Conservation (phyloP, 768 basidiomycete genomes). For the Termitomyces eurrhizus region DNA sequence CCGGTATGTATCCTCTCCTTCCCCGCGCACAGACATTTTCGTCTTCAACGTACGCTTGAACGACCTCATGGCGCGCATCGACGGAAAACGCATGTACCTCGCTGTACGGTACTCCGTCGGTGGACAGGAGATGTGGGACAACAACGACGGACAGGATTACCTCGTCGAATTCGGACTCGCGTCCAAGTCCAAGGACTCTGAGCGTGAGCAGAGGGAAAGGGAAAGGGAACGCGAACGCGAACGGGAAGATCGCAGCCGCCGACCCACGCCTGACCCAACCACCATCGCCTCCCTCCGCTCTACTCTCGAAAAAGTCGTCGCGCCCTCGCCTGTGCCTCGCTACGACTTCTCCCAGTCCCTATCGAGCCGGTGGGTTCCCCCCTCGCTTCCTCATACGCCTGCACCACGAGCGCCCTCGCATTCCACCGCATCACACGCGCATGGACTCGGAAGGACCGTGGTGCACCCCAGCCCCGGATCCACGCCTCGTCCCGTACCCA, state of each 20-base stretch:
- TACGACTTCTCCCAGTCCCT: slow-evolving; percentile 56
- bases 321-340: slow-evolving; percentile 35
- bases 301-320: slow-evolving; percentile 60
- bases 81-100: slow-evolving; percentile 78
- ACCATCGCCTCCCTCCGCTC: slow-evolving; percentile 9
- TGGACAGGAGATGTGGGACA: slow-evolving; percentile 89
- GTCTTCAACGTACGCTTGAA: slow-evolving; percentile 70
- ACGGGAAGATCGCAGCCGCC: slow-evolving; percentile 4
- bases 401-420: neutral
- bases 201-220: slow-evolving; percentile 14
- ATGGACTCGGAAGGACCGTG: slow-evolving; percentile 29
- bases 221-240: slow-evolving; percentile 22
- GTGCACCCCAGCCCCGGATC: slow-evolving; percentile 39
- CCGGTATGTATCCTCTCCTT: slow-evolving; percentile 50
- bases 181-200: slow-evolving; percentile 8
- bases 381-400: slow-evolving; percentile 6
- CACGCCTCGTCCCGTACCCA: neutral
- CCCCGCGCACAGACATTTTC: slow-evolving; percentile 67
- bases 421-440: neutral
- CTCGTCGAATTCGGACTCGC: slow-evolving; percentile 57
- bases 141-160: slow-evolving; percentile 79
- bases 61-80: slow-evolving; percentile 72
- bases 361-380: slow-evolving; percentile 44
- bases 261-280: slow-evolving; percentile 11
- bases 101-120: slow-evolving; percentile 70